phyloP scores from a whole-genome alignment of 441 rosid species.

The Manihot esculenta region DNA sequence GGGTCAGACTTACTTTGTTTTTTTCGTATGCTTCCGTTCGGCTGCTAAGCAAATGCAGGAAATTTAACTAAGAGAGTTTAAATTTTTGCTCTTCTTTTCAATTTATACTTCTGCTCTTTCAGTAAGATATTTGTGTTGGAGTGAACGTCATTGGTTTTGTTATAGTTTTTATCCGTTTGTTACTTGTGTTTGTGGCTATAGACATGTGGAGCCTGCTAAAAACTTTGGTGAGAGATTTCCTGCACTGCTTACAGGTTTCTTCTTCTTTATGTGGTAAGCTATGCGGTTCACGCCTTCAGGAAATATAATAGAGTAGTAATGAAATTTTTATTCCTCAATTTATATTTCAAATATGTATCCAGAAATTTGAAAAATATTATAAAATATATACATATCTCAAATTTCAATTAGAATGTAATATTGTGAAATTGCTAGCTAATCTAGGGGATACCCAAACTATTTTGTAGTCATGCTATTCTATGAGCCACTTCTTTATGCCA shows the following conservation, averaged over 20 bases:
- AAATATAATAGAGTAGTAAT: too few relatives aligned
- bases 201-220: constrained; percentile 41
- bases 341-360: too few relatives aligned
- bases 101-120: background rate
- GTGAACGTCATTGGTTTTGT: background rate
- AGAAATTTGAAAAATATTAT: too few relatives aligned
- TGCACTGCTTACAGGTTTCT: constrained; percentile 56
- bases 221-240: constrained; percentile 55
- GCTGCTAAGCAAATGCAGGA: constrained; percentile 12
- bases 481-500: background rate
- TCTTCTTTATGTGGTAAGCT: constrained; percentile 66
- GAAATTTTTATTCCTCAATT: too few relatives aligned
- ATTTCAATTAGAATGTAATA: too few relatives aligned
- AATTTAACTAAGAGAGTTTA: background rate
- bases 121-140: background rate
- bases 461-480: too few relatives aligned
- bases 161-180: background rate
- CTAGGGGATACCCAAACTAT: too few relatives aligned
- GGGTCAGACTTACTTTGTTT: constrained; percentile 29
- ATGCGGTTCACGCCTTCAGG: too few relatives aligned
- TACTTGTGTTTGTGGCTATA: constrained; percentile 17
- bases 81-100: background rate
- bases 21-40: constrained; percentile 9
- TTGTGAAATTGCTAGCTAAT: too few relatives aligned
- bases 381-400: too few relatives aligned